Percentiles rank a stretch among this genome's conserved stretches.
These are phyloP conservation scores for Dendrocalamus latiflorus DNA, from an alignment of 202 grass and related monocot species.

Conservation along the genomic window DNA sequence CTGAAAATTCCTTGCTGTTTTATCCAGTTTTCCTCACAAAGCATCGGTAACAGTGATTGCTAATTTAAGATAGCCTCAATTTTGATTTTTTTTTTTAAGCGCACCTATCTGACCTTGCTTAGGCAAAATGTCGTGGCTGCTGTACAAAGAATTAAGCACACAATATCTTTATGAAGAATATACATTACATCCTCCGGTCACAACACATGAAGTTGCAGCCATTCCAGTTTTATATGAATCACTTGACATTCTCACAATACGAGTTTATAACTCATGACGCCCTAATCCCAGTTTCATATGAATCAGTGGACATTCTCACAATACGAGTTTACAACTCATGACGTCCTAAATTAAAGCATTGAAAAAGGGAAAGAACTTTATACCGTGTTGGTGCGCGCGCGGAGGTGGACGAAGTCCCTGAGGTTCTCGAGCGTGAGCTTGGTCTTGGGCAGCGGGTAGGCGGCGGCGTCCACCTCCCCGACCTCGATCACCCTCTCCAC, in stretches of 20 bases:
- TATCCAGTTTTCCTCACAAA: too few species aligned
- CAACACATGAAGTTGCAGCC: not conserved
- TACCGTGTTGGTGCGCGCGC: conserved; percentile 85
- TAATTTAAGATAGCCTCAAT: not conserved
- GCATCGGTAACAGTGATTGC: too few species aligned
- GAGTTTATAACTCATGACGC: too few species aligned
- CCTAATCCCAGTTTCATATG: too few species aligned
- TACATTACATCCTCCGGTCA: not conserved
- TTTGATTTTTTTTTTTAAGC: too few species aligned
- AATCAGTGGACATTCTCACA: too few species aligned
- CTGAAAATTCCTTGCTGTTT: too few species aligned
- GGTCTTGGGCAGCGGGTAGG: conserved; percentile 83
- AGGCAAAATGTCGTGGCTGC: not conserved
- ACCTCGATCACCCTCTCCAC: conserved; percentile 70
- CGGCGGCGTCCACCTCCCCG: conserved; percentile 59
- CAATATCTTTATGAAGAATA: not conserved
- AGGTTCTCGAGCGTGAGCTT: conserved; percentile 78
- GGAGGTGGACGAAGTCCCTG: conserved; percentile 70
- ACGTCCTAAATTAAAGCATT: not conserved
- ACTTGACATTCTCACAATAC: not conserved
- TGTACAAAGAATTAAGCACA: not conserved
- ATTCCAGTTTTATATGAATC: not conserved
- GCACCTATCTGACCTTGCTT: not conserved
- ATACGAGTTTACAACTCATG: too few species aligned
- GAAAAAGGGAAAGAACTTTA: not conserved